A percentile compares a stretch with the other conserved stretches of the same genome.
These are phyloP conservation scores for Pichia sp. DNA, from an alignment of 1,139 yeast species.

Conservation along the genomic window DNA sequence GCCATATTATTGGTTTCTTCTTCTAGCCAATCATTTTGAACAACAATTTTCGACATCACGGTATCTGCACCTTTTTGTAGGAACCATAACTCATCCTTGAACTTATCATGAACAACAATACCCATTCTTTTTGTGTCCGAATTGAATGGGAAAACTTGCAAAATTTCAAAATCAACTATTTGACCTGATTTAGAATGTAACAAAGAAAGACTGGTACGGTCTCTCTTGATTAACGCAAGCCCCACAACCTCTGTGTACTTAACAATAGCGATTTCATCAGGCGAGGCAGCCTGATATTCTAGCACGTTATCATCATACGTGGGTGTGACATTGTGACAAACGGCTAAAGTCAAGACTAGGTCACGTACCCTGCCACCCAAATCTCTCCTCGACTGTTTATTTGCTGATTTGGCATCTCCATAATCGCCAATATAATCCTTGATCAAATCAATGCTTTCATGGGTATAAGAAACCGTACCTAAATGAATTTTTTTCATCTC, in stretches of 20 bases:
- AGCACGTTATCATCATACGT: slow-evolving; percentile 57
- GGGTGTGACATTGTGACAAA: slow-evolving; percentile 96
- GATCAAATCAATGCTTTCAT: slow-evolving; percentile 88
- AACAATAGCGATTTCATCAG: slow-evolving; percentile 97
- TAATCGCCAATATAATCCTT: slow-evolving; percentile 47
- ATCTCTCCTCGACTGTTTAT: slow-evolving; percentile 44
- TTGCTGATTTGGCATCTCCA: slow-evolving; percentile 19
- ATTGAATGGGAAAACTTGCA: slow-evolving; percentile 86
- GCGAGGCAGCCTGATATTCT: slow-evolving; percentile 95
- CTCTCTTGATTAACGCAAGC: slow-evolving; percentile 68
- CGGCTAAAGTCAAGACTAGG: slow-evolving; percentile 69
- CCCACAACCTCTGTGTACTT: slow-evolving; percentile 87
- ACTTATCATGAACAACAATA: slow-evolving; percentile 58
- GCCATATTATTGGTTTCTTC: slow-evolving; percentile 99
- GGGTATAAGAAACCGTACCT: slow-evolving; percentile 87
- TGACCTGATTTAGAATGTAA: slow-evolving; percentile 54
- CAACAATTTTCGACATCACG: slow-evolving; percentile 83
- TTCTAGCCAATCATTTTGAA: slow-evolving; percentile 88
- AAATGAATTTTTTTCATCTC: slow-evolving; percentile 87
- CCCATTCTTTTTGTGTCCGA: slow-evolving; percentile 98
- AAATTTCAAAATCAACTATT: slow-evolving; percentile 51
- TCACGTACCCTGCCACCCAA: slow-evolving; percentile 72
- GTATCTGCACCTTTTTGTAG: slow-evolving; percentile 95
- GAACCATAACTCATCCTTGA: slow-evolving; percentile 70
- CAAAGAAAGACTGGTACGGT: slow-evolving; percentile 64